Base-by-base conservation (phyloP, 2,329 filamentous ascomycete species). In the Diaporthe nobilis region DNA sequence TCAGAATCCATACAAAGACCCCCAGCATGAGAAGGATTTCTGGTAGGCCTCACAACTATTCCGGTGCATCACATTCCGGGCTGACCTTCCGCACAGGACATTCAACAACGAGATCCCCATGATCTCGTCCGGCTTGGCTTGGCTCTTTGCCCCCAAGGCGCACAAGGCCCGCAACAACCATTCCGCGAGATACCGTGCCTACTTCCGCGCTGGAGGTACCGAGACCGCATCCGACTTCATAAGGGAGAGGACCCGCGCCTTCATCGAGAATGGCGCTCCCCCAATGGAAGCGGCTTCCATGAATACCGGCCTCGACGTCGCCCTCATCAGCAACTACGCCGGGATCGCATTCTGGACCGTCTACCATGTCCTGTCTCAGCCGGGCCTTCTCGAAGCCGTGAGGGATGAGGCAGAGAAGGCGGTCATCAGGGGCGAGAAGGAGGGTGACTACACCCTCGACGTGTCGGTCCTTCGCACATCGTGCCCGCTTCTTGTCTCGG, bases 271-370 rank as follows among this genome's bases (percentile, higher is more conserved):
- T 15, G 74, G 74, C 60, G 28, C 15, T 4, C 37, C 74, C 8
- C 31, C 42, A 4, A 39, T 25, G 7, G 74, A 76, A 15, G 71
- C 60, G 15, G 71, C 42, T n/a, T 13, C 53, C 25, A 70, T 73
- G 17, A 68, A 76, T 31, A 51, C 70, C 25, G 74, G 71, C 28
- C 44, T 58, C 15, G 74, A 76, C 42, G 22, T 86, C 13, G 86
- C 81, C 0, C 76, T 86, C 44, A 79, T 86, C 4, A 81, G 82
- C 53, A 89, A 89, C 77, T 85, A 85, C 0, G 79, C 83, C 17
- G 84, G 85, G 0, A 81, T 85, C 1, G 79, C 80, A 2, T 89
- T 88, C 78, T 89, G 87, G 87, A 73, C 85, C 3, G 53, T 88
- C 0, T 84, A 82, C 77, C 82, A 87, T 51, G 79, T 89, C 28